A percentile compares a stretch with the other conserved stretches of the same genome.
Evolutionary conservation across 2,329 filamentous ascomycete species (phyloP).

Genomic region (Trichoderma lentiforme): DNA sequence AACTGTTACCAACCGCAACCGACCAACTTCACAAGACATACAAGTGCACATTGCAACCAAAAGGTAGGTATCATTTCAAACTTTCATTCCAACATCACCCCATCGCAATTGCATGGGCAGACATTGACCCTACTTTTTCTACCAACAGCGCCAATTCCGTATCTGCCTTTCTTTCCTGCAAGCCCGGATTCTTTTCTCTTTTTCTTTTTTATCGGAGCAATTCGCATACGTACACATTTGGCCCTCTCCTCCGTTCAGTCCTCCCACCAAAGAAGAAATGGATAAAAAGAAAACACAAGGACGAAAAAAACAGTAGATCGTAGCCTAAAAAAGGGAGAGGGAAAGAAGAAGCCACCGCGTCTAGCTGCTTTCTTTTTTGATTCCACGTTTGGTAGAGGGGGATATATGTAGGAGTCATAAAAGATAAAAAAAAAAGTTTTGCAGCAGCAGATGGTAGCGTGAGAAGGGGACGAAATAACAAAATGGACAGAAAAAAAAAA

Average conservation of each 20-base stretch:
- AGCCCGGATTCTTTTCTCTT: neutral
- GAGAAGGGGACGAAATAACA: constrained; percentile 14
- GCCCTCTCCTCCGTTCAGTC: neutral
- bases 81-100: constrained; percentile 18
- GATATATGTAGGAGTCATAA: neutral
- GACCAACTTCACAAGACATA: neutral
- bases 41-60: neutral
- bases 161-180: neutral
- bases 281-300: neutral
- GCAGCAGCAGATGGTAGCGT: neutral
- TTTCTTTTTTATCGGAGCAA: neutral
- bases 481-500: constrained; percentile 21
- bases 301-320: neutral
- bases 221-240: neutral
- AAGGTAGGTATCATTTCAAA: constrained; percentile 15
- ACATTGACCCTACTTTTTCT: constrained; percentile 16
- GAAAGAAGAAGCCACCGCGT: neutral
- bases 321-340: neutral
- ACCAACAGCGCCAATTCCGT: constrained; percentile 7
- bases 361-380: neutral
- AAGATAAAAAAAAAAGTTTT: neutral
- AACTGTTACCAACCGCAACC: neutral
- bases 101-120: neutral
- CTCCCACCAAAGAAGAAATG: neutral
- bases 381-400: neutral